Conservation (phyloP, 2,329 filamentous ascomycete species). For the Sarocladium kiliense region DNA sequence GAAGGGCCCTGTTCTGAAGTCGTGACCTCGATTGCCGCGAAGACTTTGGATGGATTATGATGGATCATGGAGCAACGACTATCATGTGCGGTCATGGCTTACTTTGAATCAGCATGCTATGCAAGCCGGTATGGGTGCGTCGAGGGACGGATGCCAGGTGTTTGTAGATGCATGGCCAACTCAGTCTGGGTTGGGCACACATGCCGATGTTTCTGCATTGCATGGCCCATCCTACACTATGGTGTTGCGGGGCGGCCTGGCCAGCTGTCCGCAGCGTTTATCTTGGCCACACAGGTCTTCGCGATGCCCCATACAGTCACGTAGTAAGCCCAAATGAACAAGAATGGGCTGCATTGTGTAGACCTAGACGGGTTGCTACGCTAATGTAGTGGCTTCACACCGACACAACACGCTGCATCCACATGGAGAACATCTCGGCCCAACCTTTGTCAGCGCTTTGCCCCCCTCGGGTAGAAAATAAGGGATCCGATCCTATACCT, state of each 20-base stretch:
- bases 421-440: background rate
- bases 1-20: too few species aligned
- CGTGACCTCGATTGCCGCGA: too few species aligned
- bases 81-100: background rate
- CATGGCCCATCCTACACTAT: background rate
- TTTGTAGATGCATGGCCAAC: background rate
- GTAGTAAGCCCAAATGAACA: background rate
- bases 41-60: too few species aligned
- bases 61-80: too few species aligned
- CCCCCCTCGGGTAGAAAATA: background rate
- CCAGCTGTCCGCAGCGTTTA: background rate
- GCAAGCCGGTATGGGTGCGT: background rate
- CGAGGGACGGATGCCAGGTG: background rate
- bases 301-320: background rate
- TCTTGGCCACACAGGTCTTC: background rate
- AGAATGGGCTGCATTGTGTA: too few species aligned
- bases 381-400: background rate
- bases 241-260: conserved; percentile 4
- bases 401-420: background rate
- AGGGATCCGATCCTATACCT: background rate
- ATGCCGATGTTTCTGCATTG: background rate
- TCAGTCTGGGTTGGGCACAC: conserved; percentile 2
- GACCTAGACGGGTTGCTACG: background rate
- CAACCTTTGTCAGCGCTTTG: background rate
- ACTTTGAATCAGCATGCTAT: background rate